phyloP scores from a whole-genome alignment of 2,329 filamentous ascomycete species.

The Neofusicoccum umdonicola region DNA sequence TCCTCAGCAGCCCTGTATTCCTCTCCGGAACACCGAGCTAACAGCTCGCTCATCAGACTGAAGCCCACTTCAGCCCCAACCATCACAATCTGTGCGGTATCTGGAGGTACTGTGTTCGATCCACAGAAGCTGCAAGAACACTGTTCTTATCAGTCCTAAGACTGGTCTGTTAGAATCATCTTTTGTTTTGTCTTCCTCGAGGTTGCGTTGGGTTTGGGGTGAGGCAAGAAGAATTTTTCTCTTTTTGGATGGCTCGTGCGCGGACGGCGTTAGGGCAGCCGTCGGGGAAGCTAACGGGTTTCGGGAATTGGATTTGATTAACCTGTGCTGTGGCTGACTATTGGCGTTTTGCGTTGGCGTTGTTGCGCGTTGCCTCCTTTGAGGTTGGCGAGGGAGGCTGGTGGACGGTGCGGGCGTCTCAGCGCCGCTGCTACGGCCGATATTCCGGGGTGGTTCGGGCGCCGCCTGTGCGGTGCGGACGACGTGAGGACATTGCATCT shows the following conservation, averaged over 20 bases:
- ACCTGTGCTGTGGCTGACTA: too few species aligned
- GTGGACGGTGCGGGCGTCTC: too few species aligned
- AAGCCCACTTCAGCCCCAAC: constrained; percentile 30
- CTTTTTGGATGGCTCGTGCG: not conserved
- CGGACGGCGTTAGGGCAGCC: not conserved
- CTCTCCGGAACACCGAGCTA: not conserved
- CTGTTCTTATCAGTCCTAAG: constrained; percentile 13
- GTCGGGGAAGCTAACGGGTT: not conserved
- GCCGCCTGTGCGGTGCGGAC: too few species aligned
- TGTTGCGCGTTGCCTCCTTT: too few species aligned
- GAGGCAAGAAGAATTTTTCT: not conserved
- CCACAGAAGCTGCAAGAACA: constrained; percentile 33
- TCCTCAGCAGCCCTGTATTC: too few species aligned
- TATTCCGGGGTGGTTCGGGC: too few species aligned
- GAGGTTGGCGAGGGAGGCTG: too few species aligned
- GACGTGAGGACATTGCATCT: too few species aligned
- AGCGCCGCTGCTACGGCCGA: too few species aligned
- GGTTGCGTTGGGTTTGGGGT: not conserved
- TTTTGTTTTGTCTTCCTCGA: not conserved
- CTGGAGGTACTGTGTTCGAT: constrained; percentile 40
- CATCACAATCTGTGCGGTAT: constrained; percentile 28
- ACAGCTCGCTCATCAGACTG: constrained; percentile 25
- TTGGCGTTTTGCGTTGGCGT: too few species aligned
- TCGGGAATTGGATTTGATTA: not conserved
- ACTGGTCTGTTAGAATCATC: not conserved